A percentile compares a stretch with the other conserved stretches of the same genome.
Conservation (phyloP, 352 stramenopile species). For the Salisapilia sapeloensis region DNA sequence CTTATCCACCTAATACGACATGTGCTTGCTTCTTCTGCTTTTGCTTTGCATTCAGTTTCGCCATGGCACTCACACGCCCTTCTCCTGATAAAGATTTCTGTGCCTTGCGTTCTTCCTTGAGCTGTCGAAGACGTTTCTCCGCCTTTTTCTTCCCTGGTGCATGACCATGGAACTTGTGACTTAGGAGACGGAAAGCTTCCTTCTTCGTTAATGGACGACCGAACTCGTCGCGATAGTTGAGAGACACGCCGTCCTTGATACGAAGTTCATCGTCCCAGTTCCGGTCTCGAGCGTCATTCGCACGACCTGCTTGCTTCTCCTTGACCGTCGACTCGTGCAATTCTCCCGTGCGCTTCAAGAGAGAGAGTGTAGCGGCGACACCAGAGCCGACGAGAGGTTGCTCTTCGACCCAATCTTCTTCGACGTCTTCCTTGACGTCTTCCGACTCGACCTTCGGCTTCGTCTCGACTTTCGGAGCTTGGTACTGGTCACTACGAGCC, state of each 20-base stretch:
- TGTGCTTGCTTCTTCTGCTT: conserved; percentile 65
- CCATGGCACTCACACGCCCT: conserved; percentile 74
- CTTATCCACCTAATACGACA: conserved; percentile 29
- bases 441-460: conserved; percentile 1
- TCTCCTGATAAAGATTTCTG: conserved; percentile 62
- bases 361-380: conserved; percentile 83
- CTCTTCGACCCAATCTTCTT: conserved; percentile 56
- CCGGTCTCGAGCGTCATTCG: conserved; percentile 90
- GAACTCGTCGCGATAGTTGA: conserved; percentile 97
- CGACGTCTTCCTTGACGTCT: conserved; percentile 7
- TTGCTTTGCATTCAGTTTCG: conserved; percentile 73
- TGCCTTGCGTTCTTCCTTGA: conserved; percentile 66
- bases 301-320: conserved; percentile 86
- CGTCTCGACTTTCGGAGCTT: conserved; percentile 5
- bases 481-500: conserved; percentile 34
- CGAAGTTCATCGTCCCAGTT: conserved; percentile 79
- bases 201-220: conserved; percentile 93
- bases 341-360: conserved; percentile 88
- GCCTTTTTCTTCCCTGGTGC: conserved; percentile 95
- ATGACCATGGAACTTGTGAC: conserved; percentile 98
- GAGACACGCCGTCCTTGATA: conserved; percentile 71
- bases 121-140: conserved; percentile 84
- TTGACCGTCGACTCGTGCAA: conserved; percentile 66
- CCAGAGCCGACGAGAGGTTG: conserved; percentile 72
- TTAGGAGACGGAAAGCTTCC: conserved; percentile 95